A percentile compares a stretch with the other conserved stretches of the same genome.
Conservation (phyloP, 164 flowering plant genomes). For the Vitis amurensis region DNA sequence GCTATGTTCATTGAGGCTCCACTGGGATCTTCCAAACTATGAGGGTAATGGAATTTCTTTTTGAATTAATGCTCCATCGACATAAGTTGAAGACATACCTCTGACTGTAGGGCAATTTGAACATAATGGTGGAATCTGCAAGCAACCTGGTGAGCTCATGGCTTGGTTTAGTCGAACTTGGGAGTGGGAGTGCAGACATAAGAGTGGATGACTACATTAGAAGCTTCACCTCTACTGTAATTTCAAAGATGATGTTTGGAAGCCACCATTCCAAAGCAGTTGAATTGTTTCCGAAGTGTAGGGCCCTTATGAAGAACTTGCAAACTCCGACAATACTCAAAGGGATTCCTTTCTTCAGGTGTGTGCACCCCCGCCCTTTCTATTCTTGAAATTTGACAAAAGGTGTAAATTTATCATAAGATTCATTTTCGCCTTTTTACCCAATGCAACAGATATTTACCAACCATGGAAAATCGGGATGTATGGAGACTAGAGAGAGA, state of each 20-base stretch:
- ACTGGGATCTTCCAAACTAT: too few relatives aligned
- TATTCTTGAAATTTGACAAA: too few relatives aligned
- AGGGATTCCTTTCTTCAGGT: slow-evolving; percentile 12
- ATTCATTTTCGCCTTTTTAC: too few relatives aligned
- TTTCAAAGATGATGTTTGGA: slow-evolving; percentile 12
- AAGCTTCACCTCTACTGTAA: slow-evolving; percentile 11
- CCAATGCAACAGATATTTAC: too few relatives aligned
- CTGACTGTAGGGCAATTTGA: slow-evolving; percentile 2
- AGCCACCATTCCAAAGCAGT: slow-evolving; percentile 6
- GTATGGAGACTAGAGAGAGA: too few relatives aligned
- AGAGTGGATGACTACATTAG: slow-evolving; percentile 14
- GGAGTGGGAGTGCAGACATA: slow-evolving; percentile 8
- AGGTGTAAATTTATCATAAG: too few relatives aligned
- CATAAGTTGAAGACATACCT: too few relatives aligned
- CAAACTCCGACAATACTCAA: slow-evolving; percentile 15
- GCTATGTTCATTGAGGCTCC: too few relatives aligned
- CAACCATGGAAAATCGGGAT: too few relatives aligned
- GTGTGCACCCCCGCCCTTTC: not conserved
- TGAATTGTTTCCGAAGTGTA: slow-evolving; percentile 10
- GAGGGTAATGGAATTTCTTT: not conserved
- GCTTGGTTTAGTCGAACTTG: not conserved
- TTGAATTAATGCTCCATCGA: not conserved
- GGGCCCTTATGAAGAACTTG: slow-evolving; percentile 11
- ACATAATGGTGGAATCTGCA: slow-evolving; percentile 8
- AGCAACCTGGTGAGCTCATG: slow-evolving; percentile 6